A percentile compares a stretch with the other conserved stretches of the same genome.
These are phyloP conservation scores for Fonsecaea erecta DNA, from an alignment of 2,329 filamentous ascomycete species.

Conservation along the genomic window DNA sequence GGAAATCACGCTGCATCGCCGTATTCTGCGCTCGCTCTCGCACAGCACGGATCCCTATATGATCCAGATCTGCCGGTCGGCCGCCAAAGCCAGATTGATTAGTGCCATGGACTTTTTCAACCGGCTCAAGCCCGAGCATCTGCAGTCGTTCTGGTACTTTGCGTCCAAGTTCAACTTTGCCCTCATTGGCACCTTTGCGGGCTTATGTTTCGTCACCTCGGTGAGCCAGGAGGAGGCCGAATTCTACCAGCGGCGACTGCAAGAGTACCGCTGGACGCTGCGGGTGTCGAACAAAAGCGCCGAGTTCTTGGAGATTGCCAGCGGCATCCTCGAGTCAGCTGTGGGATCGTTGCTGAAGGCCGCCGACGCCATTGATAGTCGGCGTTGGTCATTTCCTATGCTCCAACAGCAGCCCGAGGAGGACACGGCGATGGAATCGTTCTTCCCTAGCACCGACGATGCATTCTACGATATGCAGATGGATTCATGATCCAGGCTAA, in stretches of 20 bases:
- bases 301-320: conserved; percentile 39
- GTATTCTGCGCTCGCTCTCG: conserved; percentile 43
- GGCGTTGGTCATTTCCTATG: conserved; percentile 37
- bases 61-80: conserved; percentile 77
- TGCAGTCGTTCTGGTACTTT: conserved; percentile 81
- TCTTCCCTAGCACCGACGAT: conserved; percentile 23
- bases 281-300: conserved; percentile 65
- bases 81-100: conserved; percentile 90
- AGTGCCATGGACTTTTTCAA: conserved; percentile 98
- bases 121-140: conserved; percentile 80
- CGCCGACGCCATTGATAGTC: conserved; percentile 36
- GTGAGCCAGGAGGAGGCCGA: conserved; percentile 86
- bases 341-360: conserved; percentile 37
- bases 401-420: conserved; percentile 32
- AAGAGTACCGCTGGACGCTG: conserved; percentile 93
- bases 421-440: conserved; percentile 29
- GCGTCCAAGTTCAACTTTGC: conserved; percentile 73
- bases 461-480: conserved; percentile 29
- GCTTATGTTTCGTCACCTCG: conserved; percentile 84
- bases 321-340: conserved; percentile 37
- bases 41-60: conserved; percentile 73
- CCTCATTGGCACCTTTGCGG: conserved; percentile 86
- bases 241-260: conserved; percentile 83
- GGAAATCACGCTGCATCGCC: conserved; percentile 53
- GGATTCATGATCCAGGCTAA: conserved; percentile 26